Conservation (phyloP, 225 moss, liverwort and hornwort genomes). For the Pseudisothecium myosuroides region DNA sequence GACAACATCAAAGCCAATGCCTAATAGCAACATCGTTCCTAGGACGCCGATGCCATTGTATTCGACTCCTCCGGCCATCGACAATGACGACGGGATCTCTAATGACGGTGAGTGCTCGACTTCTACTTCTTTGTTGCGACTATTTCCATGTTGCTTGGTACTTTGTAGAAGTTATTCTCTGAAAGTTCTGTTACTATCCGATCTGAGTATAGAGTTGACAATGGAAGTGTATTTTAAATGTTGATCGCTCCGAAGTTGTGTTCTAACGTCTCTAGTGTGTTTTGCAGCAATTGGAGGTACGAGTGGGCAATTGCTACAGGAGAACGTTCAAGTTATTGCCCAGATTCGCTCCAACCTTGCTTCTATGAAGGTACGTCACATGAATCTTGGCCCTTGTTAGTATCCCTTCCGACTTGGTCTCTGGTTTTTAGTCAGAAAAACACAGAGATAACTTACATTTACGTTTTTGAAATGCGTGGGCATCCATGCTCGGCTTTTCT, state of each 20-base stretch:
- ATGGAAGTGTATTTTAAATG: not conserved
- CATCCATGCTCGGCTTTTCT: not conserved
- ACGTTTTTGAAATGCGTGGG: not conserved
- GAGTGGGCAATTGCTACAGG: slow-evolving; percentile 39
- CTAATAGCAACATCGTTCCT: slow-evolving; percentile 9
- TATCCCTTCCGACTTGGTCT: not conserved
- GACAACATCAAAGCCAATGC: slow-evolving; percentile 12
- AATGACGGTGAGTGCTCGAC: slow-evolving; percentile 30
- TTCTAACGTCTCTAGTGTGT: not conserved
- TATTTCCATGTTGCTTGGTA: not conserved
- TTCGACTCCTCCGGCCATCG: slow-evolving; percentile 38
- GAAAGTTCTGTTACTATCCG: not conserved
- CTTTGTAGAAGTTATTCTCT: not conserved
- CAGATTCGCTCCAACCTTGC: slow-evolving; percentile 53
- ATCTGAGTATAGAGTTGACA: not conserved
- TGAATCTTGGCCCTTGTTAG: not conserved
- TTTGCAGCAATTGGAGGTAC: slow-evolving; percentile 40
- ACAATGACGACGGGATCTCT: slow-evolving; percentile 55
- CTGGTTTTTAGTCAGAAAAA: not conserved
- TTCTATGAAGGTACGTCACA: slow-evolving; percentile 27
- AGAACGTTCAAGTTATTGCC: slow-evolving; percentile 36
- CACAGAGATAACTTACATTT: not conserved
- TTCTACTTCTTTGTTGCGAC: not conserved
- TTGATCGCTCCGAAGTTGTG: not conserved
- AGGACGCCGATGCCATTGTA: slow-evolving; percentile 50